phyloP scores from a whole-genome alignment of 2,329 filamentous ascomycete genomes.

The Boeremia exigua region DNA sequence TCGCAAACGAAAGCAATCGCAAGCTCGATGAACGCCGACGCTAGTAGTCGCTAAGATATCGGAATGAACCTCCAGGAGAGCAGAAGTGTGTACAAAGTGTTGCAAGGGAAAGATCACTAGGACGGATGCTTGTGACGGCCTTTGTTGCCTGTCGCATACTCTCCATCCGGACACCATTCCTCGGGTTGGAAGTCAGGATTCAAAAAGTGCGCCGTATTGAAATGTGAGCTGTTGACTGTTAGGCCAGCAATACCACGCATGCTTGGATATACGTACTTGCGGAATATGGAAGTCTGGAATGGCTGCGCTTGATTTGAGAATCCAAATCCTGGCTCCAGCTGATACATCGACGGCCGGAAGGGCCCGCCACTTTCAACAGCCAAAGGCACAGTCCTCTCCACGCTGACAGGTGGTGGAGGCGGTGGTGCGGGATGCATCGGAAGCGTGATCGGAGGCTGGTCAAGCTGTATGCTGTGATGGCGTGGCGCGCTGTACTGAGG shows the following conservation, averaged over 20 bases:
- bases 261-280: slow-evolving; percentile 48
- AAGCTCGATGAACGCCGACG: slow-evolving; percentile 45
- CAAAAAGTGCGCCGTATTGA: slow-evolving; percentile 59
- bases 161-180: slow-evolving; percentile 57
- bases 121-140: slow-evolving; percentile 47
- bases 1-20: slow-evolving; percentile 35
- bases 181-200: slow-evolving; percentile 61
- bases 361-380: slow-evolving; percentile 46
- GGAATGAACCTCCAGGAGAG: slow-evolving; percentile 36
- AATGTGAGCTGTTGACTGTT: slow-evolving; percentile 52
- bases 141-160: slow-evolving; percentile 50
- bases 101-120: slow-evolving; percentile 27
- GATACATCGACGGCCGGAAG: slow-evolving; percentile 55
- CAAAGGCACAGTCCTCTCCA: slow-evolving; percentile 38
- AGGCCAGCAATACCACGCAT: slow-evolving; percentile 7
- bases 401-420: slow-evolving; percentile 34
- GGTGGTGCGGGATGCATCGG: slow-evolving; percentile 39
- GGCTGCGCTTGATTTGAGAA: slow-evolving; percentile 48
- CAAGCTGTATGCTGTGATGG: slow-evolving; percentile 41
- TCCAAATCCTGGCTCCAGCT: slow-evolving; percentile 52
- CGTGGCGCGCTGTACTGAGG: slow-evolving; percentile 34
- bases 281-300: slow-evolving; percentile 58
- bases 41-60: slow-evolving; percentile 47
- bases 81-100: slow-evolving; percentile 25
- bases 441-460: slow-evolving; percentile 41